Percentiles rank a stretch among this genome's conserved stretches.
phyloP scores from a whole-genome alignment of 2,329 filamentous ascomycete genomes.

The Ophiostoma novo-ulmi region DNA sequence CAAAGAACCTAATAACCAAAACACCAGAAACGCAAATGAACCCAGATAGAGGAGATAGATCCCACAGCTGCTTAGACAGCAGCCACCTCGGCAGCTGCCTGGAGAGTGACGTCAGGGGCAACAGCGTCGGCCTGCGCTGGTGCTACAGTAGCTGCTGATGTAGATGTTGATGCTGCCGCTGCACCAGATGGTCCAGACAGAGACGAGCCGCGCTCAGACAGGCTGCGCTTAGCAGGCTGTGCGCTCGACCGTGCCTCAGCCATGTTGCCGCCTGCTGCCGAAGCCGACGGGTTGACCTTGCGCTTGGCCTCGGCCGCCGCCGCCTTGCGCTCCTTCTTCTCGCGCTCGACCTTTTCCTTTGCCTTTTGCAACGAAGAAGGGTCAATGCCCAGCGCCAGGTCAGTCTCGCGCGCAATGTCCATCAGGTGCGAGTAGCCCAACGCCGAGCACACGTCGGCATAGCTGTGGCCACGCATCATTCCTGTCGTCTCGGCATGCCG shows the following conservation, averaged over 20 bases:
- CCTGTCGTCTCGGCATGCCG: slow-evolving; percentile 60
- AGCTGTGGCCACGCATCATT: slow-evolving; percentile 64
- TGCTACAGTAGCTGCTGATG: background rate
- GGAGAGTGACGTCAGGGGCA: background rate
- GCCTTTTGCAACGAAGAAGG: slow-evolving; percentile 39
- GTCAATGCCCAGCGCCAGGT: slow-evolving; percentile 57
- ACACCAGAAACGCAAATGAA: background rate
- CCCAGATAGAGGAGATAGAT: background rate
- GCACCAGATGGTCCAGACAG: background rate
- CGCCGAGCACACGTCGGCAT: slow-evolving; percentile 60
- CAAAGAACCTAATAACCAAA: background rate
- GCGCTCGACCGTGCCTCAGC: slow-evolving; percentile 34
- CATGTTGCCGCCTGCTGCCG: slow-evolving; percentile 45
- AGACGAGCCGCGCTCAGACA: slow-evolving; percentile 34
- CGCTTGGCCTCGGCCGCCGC: slow-evolving; percentile 17
- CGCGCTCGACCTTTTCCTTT: slow-evolving; percentile 30
- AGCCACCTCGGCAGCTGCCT: background rate
- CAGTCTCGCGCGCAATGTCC: slow-evolving; percentile 59
- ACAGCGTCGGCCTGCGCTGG: background rate
- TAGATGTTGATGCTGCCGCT: background rate
- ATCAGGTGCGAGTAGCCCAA: slow-evolving; percentile 58
- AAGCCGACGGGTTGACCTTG: slow-evolving; percentile 34
- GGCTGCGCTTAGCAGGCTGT: slow-evolving; percentile 24
- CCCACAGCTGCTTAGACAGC: background rate
- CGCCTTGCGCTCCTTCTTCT: slow-evolving; percentile 18